Conservation (phyloP, 2,329 filamentous ascomycete species). For the Colletotrichum kahawae region DNA sequence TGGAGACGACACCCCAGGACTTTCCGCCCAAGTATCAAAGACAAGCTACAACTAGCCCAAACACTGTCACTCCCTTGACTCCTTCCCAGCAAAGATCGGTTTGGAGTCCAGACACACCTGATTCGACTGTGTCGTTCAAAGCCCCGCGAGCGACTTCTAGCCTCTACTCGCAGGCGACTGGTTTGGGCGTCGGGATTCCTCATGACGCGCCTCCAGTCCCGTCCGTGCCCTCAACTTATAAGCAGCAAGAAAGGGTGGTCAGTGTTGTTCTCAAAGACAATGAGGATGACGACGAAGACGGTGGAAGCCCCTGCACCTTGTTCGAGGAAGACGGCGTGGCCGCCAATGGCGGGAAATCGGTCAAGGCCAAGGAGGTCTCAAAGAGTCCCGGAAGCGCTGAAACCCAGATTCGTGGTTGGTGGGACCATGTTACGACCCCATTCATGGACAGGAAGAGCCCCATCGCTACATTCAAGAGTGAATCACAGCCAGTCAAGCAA, state of each 20-base stretch:
- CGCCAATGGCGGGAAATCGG: constrained; percentile 41
- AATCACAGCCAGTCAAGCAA: constrained; percentile 29
- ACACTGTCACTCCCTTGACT: constrained; percentile 27
- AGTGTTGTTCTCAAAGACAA: constrained; percentile 36
- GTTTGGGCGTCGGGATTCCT: constrained; percentile 32
- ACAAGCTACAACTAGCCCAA: constrained; percentile 3
- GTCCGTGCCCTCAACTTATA: constrained; percentile 53
- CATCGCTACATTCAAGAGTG: constrained; percentile 1
- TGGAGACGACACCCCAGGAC: constrained; percentile 43
- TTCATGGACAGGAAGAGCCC: constrained; percentile 54
- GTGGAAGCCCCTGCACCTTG: constrained; percentile 65
- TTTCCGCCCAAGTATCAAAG: constrained; percentile 16
- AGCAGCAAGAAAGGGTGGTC: constrained; percentile 36
- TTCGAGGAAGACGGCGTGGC: constrained; percentile 71
- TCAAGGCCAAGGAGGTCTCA: constrained; percentile 40
- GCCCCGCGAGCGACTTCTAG: constrained; percentile 57
- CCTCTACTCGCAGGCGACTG: constrained; percentile 63
- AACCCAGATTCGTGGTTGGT: constrained; percentile 73
- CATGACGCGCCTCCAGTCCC: constrained; percentile 64
- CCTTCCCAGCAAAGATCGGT: constrained; percentile 52
- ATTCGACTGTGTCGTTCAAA: constrained; percentile 48
- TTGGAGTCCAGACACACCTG: constrained; percentile 68
- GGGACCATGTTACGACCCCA: constrained; percentile 77
- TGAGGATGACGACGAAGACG: constrained; percentile 55
- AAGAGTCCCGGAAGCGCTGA: constrained; percentile 54